Base-by-base conservation (phyloP, 2,329 filamentous ascomycete species). In the Tolypocladium ovalisporum region DNA sequence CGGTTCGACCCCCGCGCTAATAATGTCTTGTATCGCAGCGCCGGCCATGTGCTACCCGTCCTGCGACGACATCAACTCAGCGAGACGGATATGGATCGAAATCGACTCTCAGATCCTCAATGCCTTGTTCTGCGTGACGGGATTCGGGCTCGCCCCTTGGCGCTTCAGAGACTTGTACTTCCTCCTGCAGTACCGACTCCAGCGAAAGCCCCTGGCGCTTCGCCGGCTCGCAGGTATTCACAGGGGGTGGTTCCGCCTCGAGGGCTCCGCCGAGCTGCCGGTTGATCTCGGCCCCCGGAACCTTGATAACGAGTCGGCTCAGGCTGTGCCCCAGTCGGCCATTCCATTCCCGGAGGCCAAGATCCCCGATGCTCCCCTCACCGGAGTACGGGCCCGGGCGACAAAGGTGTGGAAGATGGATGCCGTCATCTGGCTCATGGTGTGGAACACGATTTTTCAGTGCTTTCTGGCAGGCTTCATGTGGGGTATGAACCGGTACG, bases 91-190 rank as follows among this genome's bases (percentile, higher is more conserved):
- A 59, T 96, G 91, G 90, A 83, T 96, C 62, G 90, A 96, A 71
- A 86, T 84, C 65, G 88, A 91, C 69, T 89, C 87, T 1, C 90
- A 96, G 68, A 87, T 96, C 58, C 63, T 73, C 6, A 95, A 91
- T 66, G 87, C 81, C 0, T 80, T 96, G 1, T 96, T 96, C 78
- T 94, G 89, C 71, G 85, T 95, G 8, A 93, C 90, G 1, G 90
- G 86, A 1, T 93, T 95, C 62, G 90, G 90, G 0, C 78, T 94
- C 15, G 86, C 88, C 1, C 90, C 90, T 0, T 96, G 90, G 90
- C 82, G 90, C 36, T 88, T 92, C 63, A 79, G 90, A 36, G 90
- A 96, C 68, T 73, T 90, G 12, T 94, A 86, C 68, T 90, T 84
- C 67, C 76, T 91, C 37, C 70, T 88, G 54, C 78, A 80, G 65